These are phyloP conservation scores for Exophiala dermatitidis DNA, from an alignment of 2,329 filamentous ascomycete genomes.

Conservation along the genomic window DNA sequence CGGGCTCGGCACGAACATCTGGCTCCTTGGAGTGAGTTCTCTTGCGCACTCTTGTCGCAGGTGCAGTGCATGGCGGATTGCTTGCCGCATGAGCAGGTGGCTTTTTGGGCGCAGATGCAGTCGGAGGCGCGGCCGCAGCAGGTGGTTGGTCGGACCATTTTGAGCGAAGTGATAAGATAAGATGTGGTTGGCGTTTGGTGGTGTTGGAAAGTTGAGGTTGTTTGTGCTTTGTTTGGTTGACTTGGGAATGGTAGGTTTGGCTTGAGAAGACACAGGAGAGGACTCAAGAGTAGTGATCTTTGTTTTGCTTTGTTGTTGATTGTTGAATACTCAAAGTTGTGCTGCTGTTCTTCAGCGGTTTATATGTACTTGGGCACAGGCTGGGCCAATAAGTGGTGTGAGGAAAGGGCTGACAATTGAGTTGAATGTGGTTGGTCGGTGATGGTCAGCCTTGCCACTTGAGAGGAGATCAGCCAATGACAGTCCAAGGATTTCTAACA, in stretches of 20 bases:
- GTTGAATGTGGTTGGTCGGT: slow-evolving; percentile 1
- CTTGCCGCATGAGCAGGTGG: slow-evolving; percentile 81
- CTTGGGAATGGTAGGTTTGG: not conserved
- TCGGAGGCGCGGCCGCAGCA: slow-evolving; percentile 55
- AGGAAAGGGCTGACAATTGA: slow-evolving; percentile 1
- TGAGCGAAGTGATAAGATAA: slow-evolving; percentile 12
- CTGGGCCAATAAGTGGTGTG: not conserved
- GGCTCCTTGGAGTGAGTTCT: slow-evolving; percentile 67
- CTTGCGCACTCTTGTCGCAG: slow-evolving; percentile 66
- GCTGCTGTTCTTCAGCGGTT: no score
- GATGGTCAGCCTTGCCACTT: not conserved
- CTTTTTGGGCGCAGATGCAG: slow-evolving; percentile 53
- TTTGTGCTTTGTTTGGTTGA: not conserved
- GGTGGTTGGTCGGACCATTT: slow-evolving; percentile 45
- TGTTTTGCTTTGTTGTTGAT: no score
- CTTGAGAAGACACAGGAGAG: no score
- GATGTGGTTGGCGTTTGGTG: not conserved
- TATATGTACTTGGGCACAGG: no score
- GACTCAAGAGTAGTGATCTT: no score
- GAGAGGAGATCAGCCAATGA: not conserved
- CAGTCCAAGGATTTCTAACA: no score
- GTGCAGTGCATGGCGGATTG: slow-evolving; percentile 78
- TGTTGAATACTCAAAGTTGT: no score
- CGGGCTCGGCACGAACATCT: slow-evolving; percentile 77
- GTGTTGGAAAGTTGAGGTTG: not conserved